These are phyloP conservation scores for Yamadazyma sp. DNA, from an alignment of 805 yeast genomes.

Conservation along the genomic window DNA sequence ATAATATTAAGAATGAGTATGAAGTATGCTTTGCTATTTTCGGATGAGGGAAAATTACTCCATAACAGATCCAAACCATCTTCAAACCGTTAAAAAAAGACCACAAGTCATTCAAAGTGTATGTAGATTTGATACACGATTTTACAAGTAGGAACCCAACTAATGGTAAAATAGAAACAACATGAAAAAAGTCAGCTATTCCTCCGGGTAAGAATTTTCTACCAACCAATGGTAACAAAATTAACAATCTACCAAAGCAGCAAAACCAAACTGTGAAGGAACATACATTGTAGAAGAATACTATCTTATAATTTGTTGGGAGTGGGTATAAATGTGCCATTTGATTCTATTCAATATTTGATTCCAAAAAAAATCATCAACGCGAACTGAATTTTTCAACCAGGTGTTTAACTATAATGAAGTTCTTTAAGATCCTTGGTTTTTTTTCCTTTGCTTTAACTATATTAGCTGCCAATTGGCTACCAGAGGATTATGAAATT, in stretches of 20 bases:
- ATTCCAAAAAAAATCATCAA: not conserved
- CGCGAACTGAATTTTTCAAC: slow-evolving; percentile 1
- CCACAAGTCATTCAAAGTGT: slow-evolving; percentile 22
- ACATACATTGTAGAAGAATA: slow-evolving; percentile 33
- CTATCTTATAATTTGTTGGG: slow-evolving; percentile 25
- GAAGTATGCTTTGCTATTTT: slow-evolving; percentile 40
- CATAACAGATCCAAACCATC: slow-evolving; percentile 40
- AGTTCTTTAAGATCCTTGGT: not conserved
- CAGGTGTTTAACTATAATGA: not conserved
- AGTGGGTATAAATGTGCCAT: slow-evolving; percentile 38
- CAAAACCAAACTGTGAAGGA: slow-evolving; percentile 46
- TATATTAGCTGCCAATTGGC: slow-evolving; percentile 43
- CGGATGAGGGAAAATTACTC: slow-evolving; percentile 41
- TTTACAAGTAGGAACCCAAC: slow-evolving; percentile 20
- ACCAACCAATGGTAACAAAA: slow-evolving; percentile 64
- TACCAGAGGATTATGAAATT: slow-evolving; percentile 74
- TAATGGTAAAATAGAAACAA: slow-evolving; percentile 34
- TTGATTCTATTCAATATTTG: too few species aligned
- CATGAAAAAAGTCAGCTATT: slow-evolving; percentile 61
- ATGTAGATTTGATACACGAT: slow-evolving; percentile 11
- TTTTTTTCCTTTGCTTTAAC: slow-evolving; percentile 6
- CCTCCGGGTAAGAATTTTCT: slow-evolving; percentile 66
- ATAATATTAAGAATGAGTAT: slow-evolving; percentile 33
- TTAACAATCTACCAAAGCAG: slow-evolving; percentile 45
- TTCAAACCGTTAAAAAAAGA: slow-evolving; percentile 24